phyloP scores from a whole-genome alignment of 2,329 filamentous ascomycete genomes.

The Diaporthe sp. region DNA sequence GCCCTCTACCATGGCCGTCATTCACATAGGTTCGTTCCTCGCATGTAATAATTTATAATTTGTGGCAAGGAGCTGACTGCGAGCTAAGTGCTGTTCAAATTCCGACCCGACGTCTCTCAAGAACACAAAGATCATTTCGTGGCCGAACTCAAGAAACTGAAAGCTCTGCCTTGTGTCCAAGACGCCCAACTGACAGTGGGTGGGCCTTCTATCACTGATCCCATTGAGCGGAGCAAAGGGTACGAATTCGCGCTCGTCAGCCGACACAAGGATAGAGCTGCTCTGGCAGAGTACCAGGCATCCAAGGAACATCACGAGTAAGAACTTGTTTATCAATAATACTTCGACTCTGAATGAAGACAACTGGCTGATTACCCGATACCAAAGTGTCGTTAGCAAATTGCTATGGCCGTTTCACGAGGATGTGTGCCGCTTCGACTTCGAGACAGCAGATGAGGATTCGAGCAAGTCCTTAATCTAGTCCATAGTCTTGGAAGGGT shows the following conservation, averaged over 20 bases:
- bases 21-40: neutral
- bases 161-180: conserved; percentile 58
- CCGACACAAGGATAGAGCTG: conserved; percentile 57
- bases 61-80: neutral
- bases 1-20: neutral
- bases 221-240: conserved; percentile 62
- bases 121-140: conserved; percentile 57
- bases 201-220: conserved; percentile 62
- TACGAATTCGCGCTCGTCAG: conserved; percentile 63
- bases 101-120: conserved; percentile 51
- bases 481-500: neutral
- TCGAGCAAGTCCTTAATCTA: conserved; percentile 41
- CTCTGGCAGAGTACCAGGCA: conserved; percentile 61
- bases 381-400: conserved; percentile 57
- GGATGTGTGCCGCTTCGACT: conserved; percentile 64
- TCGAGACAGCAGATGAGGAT: conserved; percentile 57
- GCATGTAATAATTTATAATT: no score
- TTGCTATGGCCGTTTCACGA: conserved; percentile 64
- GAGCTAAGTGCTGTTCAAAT: conserved; percentile 60
- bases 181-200: conserved; percentile 60
- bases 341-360: neutral
- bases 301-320: conserved; percentile 63
- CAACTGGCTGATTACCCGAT: neutral
- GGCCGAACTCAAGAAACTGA: conserved; percentile 59
- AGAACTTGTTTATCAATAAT: conserved; percentile 10